phyloP scores from a whole-genome alignment of 176 grass and related monocot species.

The Saccharum spontaneum region DNA sequence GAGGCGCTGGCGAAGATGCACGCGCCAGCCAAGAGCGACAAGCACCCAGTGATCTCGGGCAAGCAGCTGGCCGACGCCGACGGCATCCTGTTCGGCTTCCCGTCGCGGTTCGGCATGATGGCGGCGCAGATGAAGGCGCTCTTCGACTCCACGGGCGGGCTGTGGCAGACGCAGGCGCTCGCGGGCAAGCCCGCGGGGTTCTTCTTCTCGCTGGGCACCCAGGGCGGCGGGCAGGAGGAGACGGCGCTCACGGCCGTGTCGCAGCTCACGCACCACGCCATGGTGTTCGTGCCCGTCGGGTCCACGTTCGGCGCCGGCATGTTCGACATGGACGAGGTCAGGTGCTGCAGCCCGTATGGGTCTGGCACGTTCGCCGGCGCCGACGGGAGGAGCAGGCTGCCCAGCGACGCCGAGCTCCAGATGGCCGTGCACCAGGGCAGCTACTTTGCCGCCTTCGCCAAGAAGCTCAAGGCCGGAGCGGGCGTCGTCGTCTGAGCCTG shows the following conservation, averaged over 20 bases:
- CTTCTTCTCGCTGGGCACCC: conserved; percentile 25
- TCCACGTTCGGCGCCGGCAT: neutral
- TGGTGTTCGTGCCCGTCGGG: neutral
- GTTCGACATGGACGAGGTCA: conserved; percentile 1
- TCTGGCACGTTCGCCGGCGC: too few species aligned
- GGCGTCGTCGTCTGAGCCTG: too few species aligned
- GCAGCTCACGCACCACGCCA: neutral
- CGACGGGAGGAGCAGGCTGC: too few species aligned
- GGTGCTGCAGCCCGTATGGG: neutral
- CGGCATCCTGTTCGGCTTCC: conserved; percentile 51
- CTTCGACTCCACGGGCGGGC: conserved; percentile 37
- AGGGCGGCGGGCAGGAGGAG: conserved; percentile 46
- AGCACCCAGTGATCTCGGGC: neutral
- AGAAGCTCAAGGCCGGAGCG: too few species aligned
- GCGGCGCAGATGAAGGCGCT: conserved; percentile 48
- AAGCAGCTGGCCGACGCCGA: conserved; percentile 38
- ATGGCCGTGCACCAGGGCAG: too few species aligned
- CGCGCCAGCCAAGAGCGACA: neutral
- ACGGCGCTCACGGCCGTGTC: neutral
- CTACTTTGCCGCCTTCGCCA: too few species aligned
- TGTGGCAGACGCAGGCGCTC: conserved; percentile 42
- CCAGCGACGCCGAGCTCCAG: too few species aligned
- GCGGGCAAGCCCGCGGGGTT: conserved; percentile 45
- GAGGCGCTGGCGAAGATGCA: neutral
- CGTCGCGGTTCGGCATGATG: conserved; percentile 53